Base-by-base conservation (phyloP, 805 yeast species). In the Yamadazyma sp. region DNA sequence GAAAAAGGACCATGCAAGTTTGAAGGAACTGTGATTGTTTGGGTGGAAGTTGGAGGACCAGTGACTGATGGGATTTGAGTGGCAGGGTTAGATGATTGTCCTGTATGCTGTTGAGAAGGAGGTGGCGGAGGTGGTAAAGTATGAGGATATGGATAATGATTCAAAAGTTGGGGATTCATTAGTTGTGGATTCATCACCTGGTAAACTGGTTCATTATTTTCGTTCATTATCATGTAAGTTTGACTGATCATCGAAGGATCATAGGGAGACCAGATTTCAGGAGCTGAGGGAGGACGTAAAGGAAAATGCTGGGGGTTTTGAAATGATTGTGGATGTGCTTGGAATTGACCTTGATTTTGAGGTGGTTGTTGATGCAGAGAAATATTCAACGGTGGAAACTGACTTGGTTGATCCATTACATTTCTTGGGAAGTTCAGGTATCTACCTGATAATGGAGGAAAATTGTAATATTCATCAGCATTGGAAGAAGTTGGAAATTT, bases 361-460 rank as follows among this genome's bases (percentile, higher is more conserved):
- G 5, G 13, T 20, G 6, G 31, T 11, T 5, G 23, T 18, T 14
- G 30, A 27, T n/a, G 5, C n/a, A n/a, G n/a, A n/a, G n/a, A n/a
- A n/a, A 10, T 20, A 16, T 28, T 22, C 17, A 32, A 23, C 16
- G 32, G 37, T 24, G 40, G 35, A 25, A n/a, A 25, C 13, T 25
- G 27, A 13, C 12, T 8, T 25, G 8, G 27, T n/a, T 25, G 27
- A 26, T 30, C 35, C 12, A 26, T 17, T 10, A 30, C 23, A 10
- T 30, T 18, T 27, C 50, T 40, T 2, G 50, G 41, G 35, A 53
- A 55, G 10, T 45, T 31, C 18, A 37, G 44, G 31, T 33, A 52
- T 21, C 54, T 55, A 11, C 59, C 60, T 11, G 55, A 49, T n/a
- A 54, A 24, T 18, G 60, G 55, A 16, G 40, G 53, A 23, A 33